These are phyloP conservation scores for Trichoderma reesei DNA, from an alignment of 495 filamentous ascomycete genomes.

Conservation along the genomic window DNA sequence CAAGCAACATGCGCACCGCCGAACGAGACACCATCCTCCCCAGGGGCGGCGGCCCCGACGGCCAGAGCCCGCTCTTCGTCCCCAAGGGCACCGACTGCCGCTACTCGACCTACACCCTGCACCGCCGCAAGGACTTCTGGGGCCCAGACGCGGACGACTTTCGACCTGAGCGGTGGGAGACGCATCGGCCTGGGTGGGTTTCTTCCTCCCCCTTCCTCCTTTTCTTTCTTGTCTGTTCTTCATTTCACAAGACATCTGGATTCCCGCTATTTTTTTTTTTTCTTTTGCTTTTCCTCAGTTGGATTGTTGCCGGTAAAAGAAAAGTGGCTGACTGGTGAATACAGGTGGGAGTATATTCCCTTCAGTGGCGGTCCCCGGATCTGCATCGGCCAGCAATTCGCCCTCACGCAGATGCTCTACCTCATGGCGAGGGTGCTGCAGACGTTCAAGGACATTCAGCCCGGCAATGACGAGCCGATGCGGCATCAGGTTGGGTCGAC, in stretches of 20 bases:
- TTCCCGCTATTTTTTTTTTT: too few relatives aligned
- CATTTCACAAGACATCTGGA: too few relatives aligned
- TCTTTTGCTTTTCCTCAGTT: too few relatives aligned
- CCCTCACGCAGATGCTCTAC: conserved; percentile 47
- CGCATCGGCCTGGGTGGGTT: conserved; percentile 17
- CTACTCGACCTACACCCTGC: conserved; percentile 35
- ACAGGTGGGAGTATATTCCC: conserved; percentile 51
- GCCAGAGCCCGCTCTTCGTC: conserved; percentile 37
- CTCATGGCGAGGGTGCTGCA: conserved; percentile 52
- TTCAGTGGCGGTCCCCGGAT: conserved; percentile 59
- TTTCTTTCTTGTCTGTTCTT: too few relatives aligned
- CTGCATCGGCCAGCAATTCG: conserved; percentile 49
- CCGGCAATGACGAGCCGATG: conserved; percentile 27
- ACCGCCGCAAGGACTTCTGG: conserved; percentile 33
- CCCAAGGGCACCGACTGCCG: conserved; percentile 35
- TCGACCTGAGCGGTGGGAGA: conserved; percentile 40
- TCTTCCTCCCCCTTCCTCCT: not conserved
- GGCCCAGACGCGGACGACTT: conserved; percentile 36
- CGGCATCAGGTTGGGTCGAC: conserved; percentile 28
- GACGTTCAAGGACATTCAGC: conserved; percentile 45
- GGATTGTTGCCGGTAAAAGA: not conserved
- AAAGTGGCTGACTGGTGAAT: conserved; percentile 9
- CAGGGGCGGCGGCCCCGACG: conserved; percentile 38
- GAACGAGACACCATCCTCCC: conserved; percentile 41
- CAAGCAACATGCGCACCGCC: conserved; percentile 45